phyloP scores from a whole-genome alignment of 1,284 basidiomycete genomes.

The Spongiforma sp. region DNA sequence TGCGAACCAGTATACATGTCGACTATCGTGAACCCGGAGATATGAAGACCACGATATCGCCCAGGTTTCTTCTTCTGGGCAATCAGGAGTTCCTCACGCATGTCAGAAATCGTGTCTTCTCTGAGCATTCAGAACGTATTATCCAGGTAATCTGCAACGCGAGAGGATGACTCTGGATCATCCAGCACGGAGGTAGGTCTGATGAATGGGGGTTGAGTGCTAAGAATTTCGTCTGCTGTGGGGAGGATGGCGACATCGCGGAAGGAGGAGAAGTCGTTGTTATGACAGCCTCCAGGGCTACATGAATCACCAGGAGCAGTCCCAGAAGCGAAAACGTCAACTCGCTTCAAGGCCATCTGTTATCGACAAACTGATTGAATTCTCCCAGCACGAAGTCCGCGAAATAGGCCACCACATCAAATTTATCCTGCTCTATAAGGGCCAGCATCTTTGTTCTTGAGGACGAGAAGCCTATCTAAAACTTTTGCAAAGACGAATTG shows the following conservation, averaged over 20 bases:
- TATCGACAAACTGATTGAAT: conserved; percentile 41
- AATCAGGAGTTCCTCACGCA: conserved; percentile 63
- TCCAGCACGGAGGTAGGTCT: conserved; percentile 49
- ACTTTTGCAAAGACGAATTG: conserved; percentile 56
- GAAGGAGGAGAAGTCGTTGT: conserved; percentile 66
- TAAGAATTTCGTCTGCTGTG: conserved; percentile 61
- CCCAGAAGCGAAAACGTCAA: no score
- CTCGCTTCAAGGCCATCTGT: conserved; percentile 43
- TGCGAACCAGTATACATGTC: conserved; percentile 45
- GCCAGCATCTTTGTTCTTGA: conserved; percentile 41
- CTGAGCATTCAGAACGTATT: conserved; percentile 68
- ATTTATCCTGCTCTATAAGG: conserved; percentile 46
- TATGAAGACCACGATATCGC: conserved; percentile 45
- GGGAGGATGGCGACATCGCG: conserved; percentile 63
- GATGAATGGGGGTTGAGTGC: conserved; percentile 51
- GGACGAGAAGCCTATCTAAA: conserved; percentile 51
- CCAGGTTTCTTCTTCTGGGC: conserved; percentile 53
- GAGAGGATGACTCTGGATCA: conserved; percentile 44
- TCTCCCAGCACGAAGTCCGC: conserved; percentile 41
- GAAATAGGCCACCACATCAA: conserved; percentile 50
- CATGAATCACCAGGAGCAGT: conserved; percentile 13
- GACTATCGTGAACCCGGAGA: conserved; percentile 46
- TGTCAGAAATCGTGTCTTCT: conserved; percentile 70
- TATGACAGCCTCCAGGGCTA: conserved; percentile 63
- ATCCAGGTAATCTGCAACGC: conserved; percentile 57